Conservation (phyloP, 768 basidiomycete species). For the Pulveroboletus frians region DNA sequence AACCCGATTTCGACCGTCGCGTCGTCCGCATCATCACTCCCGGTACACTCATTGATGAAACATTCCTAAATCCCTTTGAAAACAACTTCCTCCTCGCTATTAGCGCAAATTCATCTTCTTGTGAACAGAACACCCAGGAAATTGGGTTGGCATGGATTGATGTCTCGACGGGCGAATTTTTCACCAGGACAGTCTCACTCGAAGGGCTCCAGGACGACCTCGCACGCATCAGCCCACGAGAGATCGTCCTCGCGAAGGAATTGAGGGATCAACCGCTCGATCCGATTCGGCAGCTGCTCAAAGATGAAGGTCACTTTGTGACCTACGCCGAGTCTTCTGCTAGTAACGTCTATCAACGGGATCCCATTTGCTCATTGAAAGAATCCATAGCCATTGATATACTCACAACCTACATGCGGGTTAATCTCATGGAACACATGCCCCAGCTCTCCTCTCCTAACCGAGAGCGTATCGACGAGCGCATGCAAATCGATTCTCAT, state of each 20-base stretch:
- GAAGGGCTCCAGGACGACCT: constrained; percentile 74
- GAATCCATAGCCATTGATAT: constrained; percentile 58
- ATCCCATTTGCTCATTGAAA: constrained; percentile 20
- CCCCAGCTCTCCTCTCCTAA: constrained; percentile 55
- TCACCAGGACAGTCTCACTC: constrained; percentile 55
- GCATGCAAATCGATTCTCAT: constrained; percentile 89
- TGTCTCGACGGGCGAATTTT: constrained; percentile 91
- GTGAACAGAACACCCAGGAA: constrained; percentile 4
- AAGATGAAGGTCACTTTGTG: constrained; percentile 51
- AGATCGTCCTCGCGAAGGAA: constrained; percentile 62
- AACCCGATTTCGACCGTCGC: constrained; percentile 67
- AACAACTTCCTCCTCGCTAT: constrained; percentile 88
- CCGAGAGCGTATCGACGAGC: constrained; percentile 46
- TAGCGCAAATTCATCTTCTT: constrained; percentile 16
- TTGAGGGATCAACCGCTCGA: constrained; percentile 36
- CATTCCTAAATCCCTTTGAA: constrained; percentile 78
- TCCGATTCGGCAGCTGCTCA: constrained; percentile 44
- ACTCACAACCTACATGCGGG: constrained; percentile 59
- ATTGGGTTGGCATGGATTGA: constrained; percentile 92
- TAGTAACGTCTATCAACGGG: not conserved
- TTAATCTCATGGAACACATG: constrained; percentile 74
- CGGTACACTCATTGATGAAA: constrained; percentile 90
- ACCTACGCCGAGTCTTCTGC: constrained; percentile 38
- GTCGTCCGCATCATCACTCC: constrained; percentile 88
- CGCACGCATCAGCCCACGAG: constrained; percentile 72